A percentile compares a stretch with the other conserved stretches of the same genome.
Conservation (phyloP, 2,329 filamentous ascomycete species). For the Fusarium austroafricanum region DNA sequence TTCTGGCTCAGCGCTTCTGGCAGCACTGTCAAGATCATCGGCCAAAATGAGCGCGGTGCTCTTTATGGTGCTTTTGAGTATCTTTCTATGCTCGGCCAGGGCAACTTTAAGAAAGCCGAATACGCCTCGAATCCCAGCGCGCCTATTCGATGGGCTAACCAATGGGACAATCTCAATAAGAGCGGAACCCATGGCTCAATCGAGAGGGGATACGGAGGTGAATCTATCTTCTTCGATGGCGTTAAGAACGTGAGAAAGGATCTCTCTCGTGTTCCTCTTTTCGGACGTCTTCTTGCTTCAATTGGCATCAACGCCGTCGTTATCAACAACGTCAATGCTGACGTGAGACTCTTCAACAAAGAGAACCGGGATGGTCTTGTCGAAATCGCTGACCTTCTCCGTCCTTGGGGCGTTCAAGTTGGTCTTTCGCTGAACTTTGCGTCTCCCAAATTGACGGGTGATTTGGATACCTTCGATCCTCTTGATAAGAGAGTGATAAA, state of each 20-base stretch:
- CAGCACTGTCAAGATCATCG: slow-evolving; percentile 66
- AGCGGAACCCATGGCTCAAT: slow-evolving; percentile 61
- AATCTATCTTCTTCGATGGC: slow-evolving; percentile 73
- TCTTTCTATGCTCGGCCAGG: slow-evolving; percentile 70
- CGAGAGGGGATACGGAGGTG: slow-evolving; percentile 75
- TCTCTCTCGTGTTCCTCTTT: slow-evolving; percentile 69
- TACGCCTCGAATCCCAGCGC: slow-evolving; percentile 67
- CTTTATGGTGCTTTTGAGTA: slow-evolving; percentile 78
- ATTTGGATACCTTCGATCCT: slow-evolving; percentile 72
- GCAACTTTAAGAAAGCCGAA: slow-evolving; percentile 59
- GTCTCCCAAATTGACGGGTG: slow-evolving; percentile 67
- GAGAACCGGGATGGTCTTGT: slow-evolving; percentile 70
- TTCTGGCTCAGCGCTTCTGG: slow-evolving; percentile 67
- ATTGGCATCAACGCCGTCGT: slow-evolving; percentile 74
- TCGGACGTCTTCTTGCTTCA: slow-evolving; percentile 74
- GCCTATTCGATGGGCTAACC: slow-evolving; percentile 75
- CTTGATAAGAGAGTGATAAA: slow-evolving; percentile 67
- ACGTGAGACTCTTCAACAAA: slow-evolving; percentile 65
- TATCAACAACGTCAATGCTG: slow-evolving; percentile 79
- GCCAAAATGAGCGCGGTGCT: slow-evolving; percentile 73
- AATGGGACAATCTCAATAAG: slow-evolving; percentile 78
- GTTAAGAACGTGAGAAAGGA: slow-evolving; percentile 66
- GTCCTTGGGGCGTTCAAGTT: slow-evolving; percentile 74
- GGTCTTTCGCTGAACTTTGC: slow-evolving; percentile 77
- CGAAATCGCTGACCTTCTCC: slow-evolving; percentile 71